Conservation (phyloP, 2,329 filamentous ascomycete species). For the Exophiala lecanii-corni region DNA sequence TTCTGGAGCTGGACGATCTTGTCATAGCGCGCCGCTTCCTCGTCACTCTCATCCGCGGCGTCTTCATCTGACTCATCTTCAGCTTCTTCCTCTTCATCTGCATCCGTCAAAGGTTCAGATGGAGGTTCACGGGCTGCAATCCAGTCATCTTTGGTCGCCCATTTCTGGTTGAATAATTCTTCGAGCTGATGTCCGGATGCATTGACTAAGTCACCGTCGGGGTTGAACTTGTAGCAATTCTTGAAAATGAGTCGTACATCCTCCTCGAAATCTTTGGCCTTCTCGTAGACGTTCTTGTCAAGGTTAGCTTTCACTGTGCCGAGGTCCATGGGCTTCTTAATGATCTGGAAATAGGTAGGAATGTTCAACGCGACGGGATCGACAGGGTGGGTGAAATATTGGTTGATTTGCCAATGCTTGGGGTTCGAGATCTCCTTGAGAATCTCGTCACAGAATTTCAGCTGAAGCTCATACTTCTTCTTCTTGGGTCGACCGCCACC, state of each 20-base stretch:
- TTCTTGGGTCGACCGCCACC: constrained; percentile 76
- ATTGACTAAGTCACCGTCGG: constrained; percentile 69
- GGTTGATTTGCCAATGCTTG: constrained; percentile 64
- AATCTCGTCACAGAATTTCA: constrained; percentile 83
- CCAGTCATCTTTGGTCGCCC: constrained; percentile 76
- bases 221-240: constrained; percentile 92
- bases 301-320: constrained; percentile 75
- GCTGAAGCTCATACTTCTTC: constrained; percentile 81
- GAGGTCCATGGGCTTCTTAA: constrained; percentile 97
- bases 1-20: constrained; percentile 64
- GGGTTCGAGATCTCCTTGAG: constrained; percentile 71
- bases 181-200: constrained; percentile 67
- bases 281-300: constrained; percentile 71
- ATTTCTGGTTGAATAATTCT: constrained; percentile 68
- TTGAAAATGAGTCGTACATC: constrained; percentile 78
- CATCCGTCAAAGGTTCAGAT: constrained; percentile 61
- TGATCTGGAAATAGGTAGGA: constrained; percentile 84
- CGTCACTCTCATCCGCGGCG: constrained; percentile 50
- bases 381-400: constrained; percentile 76
- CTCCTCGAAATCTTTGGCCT: constrained; percentile 76
- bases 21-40: constrained; percentile 50
- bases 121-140: constrained; percentile 68
- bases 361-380: constrained; percentile 93
- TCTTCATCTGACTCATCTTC: constrained; percentile 69
- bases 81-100: constrained; percentile 62